Evolutionary conservation across 2,329 filamentous ascomycete species (phyloP).

Genomic region (Phialophora macrospora): DNA sequence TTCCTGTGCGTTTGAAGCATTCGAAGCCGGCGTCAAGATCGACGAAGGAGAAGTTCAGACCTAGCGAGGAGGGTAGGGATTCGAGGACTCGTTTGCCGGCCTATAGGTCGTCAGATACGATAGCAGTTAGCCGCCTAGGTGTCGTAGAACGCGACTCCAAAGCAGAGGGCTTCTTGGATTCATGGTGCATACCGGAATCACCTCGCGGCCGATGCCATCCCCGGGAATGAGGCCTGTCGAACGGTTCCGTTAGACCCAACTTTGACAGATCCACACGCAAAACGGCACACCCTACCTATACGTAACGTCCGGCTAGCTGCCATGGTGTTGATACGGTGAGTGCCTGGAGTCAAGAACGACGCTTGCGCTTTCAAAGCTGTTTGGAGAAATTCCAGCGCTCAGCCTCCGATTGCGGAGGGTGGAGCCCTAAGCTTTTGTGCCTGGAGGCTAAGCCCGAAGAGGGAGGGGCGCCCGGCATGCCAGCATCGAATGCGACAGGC

Average conservation of each 20-base stretch:
- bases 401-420: neutral
- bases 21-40: slow-evolving; percentile 92
- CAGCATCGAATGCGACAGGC: neutral
- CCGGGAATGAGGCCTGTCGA: slow-evolving; percentile 81
- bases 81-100: slow-evolving; percentile 89
- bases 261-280: neutral
- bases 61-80: slow-evolving; percentile 86
- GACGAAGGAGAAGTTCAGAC: slow-evolving; percentile 91
- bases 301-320: slow-evolving; percentile 30
- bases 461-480: neutral
- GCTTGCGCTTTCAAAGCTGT: neutral
- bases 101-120: slow-evolving; percentile 40
- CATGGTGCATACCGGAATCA: slow-evolving; percentile 72
- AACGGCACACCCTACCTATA: slow-evolving; percentile 26
- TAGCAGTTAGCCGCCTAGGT: neutral
- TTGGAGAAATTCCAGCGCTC: slow-evolving; percentile 4
- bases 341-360: neutral
- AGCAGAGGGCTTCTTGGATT: slow-evolving; percentile 7
- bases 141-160: slow-evolving; percentile 14
- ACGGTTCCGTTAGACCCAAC: neutral
- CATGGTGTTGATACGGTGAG: neutral
- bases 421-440: neutral
- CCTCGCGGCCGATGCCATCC: slow-evolving; percentile 97
- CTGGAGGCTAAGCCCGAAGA: neutral
- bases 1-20: slow-evolving; percentile 87